Base-by-base conservation (phyloP, 805 yeast species). In the Candida lessepsii region DNA sequence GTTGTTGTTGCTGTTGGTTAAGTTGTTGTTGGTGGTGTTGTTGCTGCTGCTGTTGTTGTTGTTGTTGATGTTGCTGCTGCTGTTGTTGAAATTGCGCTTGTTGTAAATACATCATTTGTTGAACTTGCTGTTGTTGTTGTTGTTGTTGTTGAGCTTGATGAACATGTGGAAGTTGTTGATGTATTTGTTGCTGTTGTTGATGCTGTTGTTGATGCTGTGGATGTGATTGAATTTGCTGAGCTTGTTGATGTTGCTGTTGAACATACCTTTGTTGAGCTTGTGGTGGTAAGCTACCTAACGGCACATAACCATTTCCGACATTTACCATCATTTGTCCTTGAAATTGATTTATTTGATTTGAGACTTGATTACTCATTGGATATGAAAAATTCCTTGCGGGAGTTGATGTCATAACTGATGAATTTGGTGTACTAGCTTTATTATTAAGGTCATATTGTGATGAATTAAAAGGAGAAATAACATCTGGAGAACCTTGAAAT, bases 261-360 rank as follows among this genome's bases (percentile, higher is more conserved):
- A 41, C 49, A 23, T 43, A 49, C 35, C 51, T 54, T 15, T 49
- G 49, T 36, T 52, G 58, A n/a, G 47, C 26, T 29, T 42, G 47
- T 8, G 49, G 49, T 17, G 47, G 53, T 20, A 56, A 44, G 3
- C 48, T 39, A 25, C 40, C 39, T 29, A 50, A 50, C 8, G 57
- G 56, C 8, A 50, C 50, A 24, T 42, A 51, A 5, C 56, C 55
- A 34, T 42, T 51, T 2, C 54, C 56, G 10, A 50, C 31, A 32
- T 53, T 53, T 10, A 47, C 56, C 54, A 53, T 50, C 39, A 52
- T 32, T 38, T 50, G 53, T 24, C 45, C 51, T 26, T 31, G 31
- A 32, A 17, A 17, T 10, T 15, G n/a, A 11, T 21, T n/a, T n/a
- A 4, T 6, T 24, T 37, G 35, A 3, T 3, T 32, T 21, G 16